phyloP scores from a whole-genome alignment of 2,329 filamentous ascomycete genomes.

The Alternaria solani region DNA sequence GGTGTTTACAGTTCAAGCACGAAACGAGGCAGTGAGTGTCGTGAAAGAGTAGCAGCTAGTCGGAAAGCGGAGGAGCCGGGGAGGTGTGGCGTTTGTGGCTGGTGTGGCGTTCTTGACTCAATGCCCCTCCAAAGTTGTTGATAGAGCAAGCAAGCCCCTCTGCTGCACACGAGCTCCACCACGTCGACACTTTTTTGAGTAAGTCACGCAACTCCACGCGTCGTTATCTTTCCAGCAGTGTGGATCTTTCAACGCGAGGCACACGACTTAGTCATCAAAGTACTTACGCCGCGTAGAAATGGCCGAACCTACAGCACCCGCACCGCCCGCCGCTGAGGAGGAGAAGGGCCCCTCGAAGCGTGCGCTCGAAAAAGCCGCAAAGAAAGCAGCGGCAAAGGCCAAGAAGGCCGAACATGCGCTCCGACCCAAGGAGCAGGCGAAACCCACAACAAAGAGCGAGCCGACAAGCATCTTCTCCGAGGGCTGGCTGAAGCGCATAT shows the following conservation, averaged over 20 bases:
- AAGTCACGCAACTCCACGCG: not conserved
- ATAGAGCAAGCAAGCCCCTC: conserved; percentile 16
- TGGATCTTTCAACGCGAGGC: not conserved
- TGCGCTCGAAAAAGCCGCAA: conserved; percentile 59
- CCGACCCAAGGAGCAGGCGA: conserved; percentile 51
- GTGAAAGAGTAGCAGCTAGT: not conserved
- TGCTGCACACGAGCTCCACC: conserved; percentile 23
- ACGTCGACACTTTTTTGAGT: conserved; percentile 4
- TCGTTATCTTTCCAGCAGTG: not conserved
- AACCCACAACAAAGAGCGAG: conserved; percentile 36
- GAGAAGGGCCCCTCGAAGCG: conserved; percentile 57
- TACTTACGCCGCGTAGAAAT: conserved; percentile 25
- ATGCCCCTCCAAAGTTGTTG: conserved; percentile 31
- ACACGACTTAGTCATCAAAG: accelerated
- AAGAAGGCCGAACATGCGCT: conserved; percentile 55
- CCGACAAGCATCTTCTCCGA: conserved; percentile 56
- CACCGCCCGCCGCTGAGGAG: conserved; percentile 34
- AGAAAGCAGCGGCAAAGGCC: conserved; percentile 57
- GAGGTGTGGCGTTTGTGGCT: conserved; percentile 25
- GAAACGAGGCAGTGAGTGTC: not conserved
- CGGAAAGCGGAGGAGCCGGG: not conserved
- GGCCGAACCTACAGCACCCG: conserved; percentile 32
- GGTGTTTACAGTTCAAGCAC: not conserved
- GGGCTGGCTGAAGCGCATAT: conserved; percentile 60
- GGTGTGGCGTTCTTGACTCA: conserved; percentile 32